A percentile compares a stretch with the other conserved stretches of the same genome.
Evolutionary conservation across 2,329 filamentous ascomycete genomes (phyloP).

Genomic region (Talaromyces amestolkiae): DNA sequence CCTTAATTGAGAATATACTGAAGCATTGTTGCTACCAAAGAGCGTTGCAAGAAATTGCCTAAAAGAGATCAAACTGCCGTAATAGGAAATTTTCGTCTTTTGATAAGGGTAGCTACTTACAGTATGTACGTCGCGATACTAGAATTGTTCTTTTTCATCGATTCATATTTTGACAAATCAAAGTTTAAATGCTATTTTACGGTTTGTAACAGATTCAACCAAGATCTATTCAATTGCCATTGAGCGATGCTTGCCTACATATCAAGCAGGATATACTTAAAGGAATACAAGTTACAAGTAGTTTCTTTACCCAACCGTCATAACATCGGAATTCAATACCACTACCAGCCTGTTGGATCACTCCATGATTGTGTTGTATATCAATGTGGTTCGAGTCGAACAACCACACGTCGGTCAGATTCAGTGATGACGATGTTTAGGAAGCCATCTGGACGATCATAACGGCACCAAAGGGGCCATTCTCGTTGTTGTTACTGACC

Average conservation of each 20-base stretch:
- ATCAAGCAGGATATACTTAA: neutral
- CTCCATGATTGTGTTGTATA: neutral
- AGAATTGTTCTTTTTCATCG: neutral
- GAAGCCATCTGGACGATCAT: conserved; percentile 9
- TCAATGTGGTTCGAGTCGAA: neutral
- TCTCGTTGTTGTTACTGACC: conserved; percentile 8
- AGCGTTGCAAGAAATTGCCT: neutral
- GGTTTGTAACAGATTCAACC: neutral
- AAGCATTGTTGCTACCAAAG: neutral
- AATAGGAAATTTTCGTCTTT: neutral
- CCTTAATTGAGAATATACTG: neutral
- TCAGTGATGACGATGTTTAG: neutral
- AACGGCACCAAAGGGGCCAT: conserved; percentile 7
- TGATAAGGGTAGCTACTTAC: neutral
- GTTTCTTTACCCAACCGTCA: neutral
- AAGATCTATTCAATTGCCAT: neutral
- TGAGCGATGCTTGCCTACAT: neutral
- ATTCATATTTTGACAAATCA: neutral
- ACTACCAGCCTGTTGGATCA: neutral
- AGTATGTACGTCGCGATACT: neutral
- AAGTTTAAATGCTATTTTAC: neutral
- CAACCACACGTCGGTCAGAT: neutral
- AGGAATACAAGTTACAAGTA: neutral
- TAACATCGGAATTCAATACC: neutral
- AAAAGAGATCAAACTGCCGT: neutral